Evolutionary conservation across 2,329 filamentous ascomycete species (phyloP).

Genomic region (Byssoonygena ceratinophila): DNA sequence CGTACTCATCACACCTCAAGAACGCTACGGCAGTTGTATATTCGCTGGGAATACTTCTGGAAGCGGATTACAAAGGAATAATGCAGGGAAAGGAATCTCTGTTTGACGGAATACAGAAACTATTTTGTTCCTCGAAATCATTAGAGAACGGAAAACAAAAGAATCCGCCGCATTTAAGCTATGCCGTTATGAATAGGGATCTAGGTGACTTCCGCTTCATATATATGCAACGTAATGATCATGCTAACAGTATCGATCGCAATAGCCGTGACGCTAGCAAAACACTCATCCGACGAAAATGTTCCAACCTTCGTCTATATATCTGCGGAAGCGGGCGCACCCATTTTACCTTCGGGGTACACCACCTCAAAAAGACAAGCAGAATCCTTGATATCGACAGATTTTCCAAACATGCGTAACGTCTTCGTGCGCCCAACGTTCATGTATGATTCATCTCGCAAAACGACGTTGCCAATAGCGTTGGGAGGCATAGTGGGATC

Average conservation of each 20-base stretch:
- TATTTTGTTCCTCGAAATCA: conserved; percentile 44
- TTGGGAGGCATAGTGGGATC: conserved; percentile 63
- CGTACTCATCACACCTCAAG: conserved; percentile 66
- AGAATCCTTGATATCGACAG: conserved; percentile 60
- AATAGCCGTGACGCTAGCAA: conserved; percentile 68
- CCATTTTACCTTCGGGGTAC: conserved; percentile 73
- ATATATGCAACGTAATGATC: background rate
- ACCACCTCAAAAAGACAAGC: conserved; percentile 87
- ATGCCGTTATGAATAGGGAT: conserved; percentile 96
- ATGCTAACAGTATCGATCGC: conserved; percentile 12
- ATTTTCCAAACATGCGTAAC: conserved; percentile 64
- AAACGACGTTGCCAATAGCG: conserved; percentile 75
- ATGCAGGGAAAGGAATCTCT: conserved; percentile 73
- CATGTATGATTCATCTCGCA: conserved; percentile 74
- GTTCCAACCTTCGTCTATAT: conserved; percentile 72
- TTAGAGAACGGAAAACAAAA: conserved; percentile 51
- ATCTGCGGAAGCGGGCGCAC: conserved; percentile 75
- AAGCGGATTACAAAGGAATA: conserved; percentile 95
- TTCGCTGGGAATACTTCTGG: conserved; percentile 88
- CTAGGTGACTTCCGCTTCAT: conserved; percentile 37
- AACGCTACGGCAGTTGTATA: conserved; percentile 80
- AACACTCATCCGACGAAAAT: conserved; percentile 56
- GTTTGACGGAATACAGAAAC: conserved; percentile 64
- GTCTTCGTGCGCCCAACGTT: conserved; percentile 80
- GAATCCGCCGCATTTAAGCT: conserved; percentile 69